phyloP scores from a whole-genome alignment of 140 eudicot genomes.

The Senecio squalidus region DNA sequence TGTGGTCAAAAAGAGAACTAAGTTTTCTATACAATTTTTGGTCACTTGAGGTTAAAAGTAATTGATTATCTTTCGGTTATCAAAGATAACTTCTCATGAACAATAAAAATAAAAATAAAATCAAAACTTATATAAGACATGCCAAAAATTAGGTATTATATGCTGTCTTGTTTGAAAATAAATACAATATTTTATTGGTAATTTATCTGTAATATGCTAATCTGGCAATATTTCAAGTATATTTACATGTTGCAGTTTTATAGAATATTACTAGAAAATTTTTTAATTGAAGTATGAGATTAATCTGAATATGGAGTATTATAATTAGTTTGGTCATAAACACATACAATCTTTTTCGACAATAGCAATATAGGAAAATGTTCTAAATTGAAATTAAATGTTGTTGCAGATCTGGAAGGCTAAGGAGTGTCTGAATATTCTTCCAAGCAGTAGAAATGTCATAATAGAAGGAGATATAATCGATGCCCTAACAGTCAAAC shows the following conservation, averaged over 20 bases:
- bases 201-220: not conserved
- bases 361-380: not conserved
- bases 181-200: not conserved
- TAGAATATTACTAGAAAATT: too few relatives aligned
- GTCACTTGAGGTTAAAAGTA: too few relatives aligned
- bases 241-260: not conserved
- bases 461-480: conserved; percentile 76
- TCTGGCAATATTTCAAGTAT: not conserved
- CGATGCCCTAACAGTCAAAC: conserved; percentile 81
- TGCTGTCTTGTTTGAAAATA: not conserved
- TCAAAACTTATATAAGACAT: too few relatives aligned
- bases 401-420: conserved; percentile 91
- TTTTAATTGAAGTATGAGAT: too few relatives aligned
- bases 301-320: too few relatives aligned
- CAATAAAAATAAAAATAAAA: not conserved
- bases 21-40: not conserved
- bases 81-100: not conserved
- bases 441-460: conserved; percentile 76
- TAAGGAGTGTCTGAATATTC: conserved; percentile 79
- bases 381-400: conserved; percentile 14
- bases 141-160: not conserved
- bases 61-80: not conserved
- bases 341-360: not conserved
- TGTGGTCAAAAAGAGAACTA: not conserved
- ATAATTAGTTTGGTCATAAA: not conserved